Evolutionary conservation across 2,329 filamentous ascomycete species (phyloP), one percentile per base, ranked within the genome.

Genomic region (Nemania abortiva): DNA sequence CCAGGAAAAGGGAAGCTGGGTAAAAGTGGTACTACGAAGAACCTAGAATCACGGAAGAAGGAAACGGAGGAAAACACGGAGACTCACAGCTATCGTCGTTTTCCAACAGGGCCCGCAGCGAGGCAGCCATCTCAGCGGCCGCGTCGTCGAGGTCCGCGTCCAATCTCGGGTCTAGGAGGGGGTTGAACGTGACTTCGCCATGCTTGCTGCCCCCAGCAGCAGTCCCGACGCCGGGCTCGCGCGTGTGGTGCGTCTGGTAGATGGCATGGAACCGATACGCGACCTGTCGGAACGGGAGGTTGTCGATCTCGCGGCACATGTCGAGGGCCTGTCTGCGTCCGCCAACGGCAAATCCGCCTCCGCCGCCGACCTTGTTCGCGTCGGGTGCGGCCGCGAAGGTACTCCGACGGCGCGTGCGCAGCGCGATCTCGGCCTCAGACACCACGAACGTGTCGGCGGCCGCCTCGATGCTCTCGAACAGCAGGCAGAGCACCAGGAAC

Each of bases 231-330:
- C 82, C 82, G 3, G 81, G 80, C 70, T 88, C 85, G 71, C 81
- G 81, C 63, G 81, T 82, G 75, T 88, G 50, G 6, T 71, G 85
- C 22, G 87, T 89, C 80, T 88, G 86, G 73, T 88, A 89, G 65
- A 88, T 82, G 74, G 88, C 83, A 76, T 89, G 87, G 75, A 89
- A 89, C 77, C 88, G 86, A 70, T 86, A 87, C 3, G 85, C 85
- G 73, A 89, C 88, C 77, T 89, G 87, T 77, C 84, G 86, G 74
- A 89, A 89, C 0, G 87, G 87, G 80, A 89, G 80, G 72, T 87
- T 87, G 75, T 89, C 87, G 55, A 89, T 81, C 74, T 86, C 84
- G 34, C 77, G 77, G 78, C 84, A 86, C 34, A 85, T 78, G 6
- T 79, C 78, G 53, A 87, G 78, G n/a, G 84, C 86, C 37, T 82